Base-by-base conservation (phyloP, 495 filamentous ascomycete species). In the Pseudevernia furfuracea region DNA sequence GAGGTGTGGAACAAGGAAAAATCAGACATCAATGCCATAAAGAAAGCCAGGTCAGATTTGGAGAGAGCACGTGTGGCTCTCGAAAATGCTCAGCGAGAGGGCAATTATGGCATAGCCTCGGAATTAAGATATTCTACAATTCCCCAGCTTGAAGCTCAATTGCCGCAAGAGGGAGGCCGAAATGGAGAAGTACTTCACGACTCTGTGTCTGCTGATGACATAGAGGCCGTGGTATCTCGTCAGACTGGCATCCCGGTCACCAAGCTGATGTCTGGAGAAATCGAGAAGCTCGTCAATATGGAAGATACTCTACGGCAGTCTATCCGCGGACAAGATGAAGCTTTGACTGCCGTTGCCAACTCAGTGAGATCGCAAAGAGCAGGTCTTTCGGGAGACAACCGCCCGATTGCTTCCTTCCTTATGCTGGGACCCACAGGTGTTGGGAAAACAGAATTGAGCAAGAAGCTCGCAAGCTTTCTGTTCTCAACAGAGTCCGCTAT, bases 371-470 rank as follows among this genome's bases (percentile, higher is more conserved):
- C 96, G 85, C 94, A 98, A 72, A 81, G 94, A 62, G 94, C 94
- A 32, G 94, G 94, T 12, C 81, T 97, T 38, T 92, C 87, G 67
- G 90, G 90, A 30, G 91, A 96, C 66, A 95, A 96, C 70, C 85
- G 93, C 2, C 93, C 94, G 1, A 78, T 96, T 12, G 94, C 93
- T 3, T 91, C 87, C 9, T 97, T 97, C 81, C 96, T 97, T 88
- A 97, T 97, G 80, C 82, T 97, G 23, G 94, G 94, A 0, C 94
- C 94, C 10, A 98, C 94, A 19, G 93, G 94, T 68, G 93, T 97
- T 37, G 94, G 94, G 59, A 98, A 98, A 75, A 98, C 93, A 3
- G 94, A 97, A 68, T 82, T 97, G 8, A 96, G 92, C 81, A 98
- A 98, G 82, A 92, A 92, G 68, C 88, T 98, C 72, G 94, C 93